Evolutionary conservation across 495 filamentous ascomycete genomes (phyloP), one percentile per base, ranked within the genome.

Genomic region (Podospora pseudopauciseta): DNA sequence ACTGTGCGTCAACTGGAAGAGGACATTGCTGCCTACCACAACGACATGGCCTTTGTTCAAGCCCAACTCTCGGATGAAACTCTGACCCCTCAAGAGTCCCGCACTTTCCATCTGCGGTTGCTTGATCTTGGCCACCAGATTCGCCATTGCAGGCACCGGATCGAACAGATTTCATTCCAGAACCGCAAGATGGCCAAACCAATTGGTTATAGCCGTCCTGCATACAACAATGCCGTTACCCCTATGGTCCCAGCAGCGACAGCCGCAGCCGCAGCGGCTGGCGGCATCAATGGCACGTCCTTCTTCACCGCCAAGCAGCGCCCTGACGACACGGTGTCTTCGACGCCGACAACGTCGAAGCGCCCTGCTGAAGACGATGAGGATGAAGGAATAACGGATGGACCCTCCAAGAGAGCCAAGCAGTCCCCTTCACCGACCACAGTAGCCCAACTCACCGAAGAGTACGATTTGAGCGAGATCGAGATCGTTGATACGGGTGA

Each of bases 101-200:
- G 81, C 32, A 81, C 76, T 0, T 62, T 80, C 5, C 78, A 80
- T 67, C 71, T 82, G 19, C 80, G 81, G 9, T 69, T 71, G 5
- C 67, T 83, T 5, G 81, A 83, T 39, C 75, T 80, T 20, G 69
- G 71, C 23, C 80, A 83, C 65, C 80, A 81, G 66, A 79, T 82
- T 32, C 79, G 81, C 1, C 73, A 78, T 59, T 79, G 78, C 68
- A 71, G 71, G 56, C 79, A 83, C 63, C 72, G 76, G 4, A 79
- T 82, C 53, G 75, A 82, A 64, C 66, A 53, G 9, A 68, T 82
- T 1, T 70, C 76, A 28, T 69, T 65, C 11, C 66, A 76, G 39
- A 30, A 64, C 49, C 74, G 72, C 53, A 68, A 68, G 28, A 49
- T 11, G 13, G 34, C 53, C 9, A 28, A 16, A 20, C 30, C 30